Base-by-base conservation (phyloP, 2,329 filamentous ascomycete species). In the Achaetomium macrosporum region DNA sequence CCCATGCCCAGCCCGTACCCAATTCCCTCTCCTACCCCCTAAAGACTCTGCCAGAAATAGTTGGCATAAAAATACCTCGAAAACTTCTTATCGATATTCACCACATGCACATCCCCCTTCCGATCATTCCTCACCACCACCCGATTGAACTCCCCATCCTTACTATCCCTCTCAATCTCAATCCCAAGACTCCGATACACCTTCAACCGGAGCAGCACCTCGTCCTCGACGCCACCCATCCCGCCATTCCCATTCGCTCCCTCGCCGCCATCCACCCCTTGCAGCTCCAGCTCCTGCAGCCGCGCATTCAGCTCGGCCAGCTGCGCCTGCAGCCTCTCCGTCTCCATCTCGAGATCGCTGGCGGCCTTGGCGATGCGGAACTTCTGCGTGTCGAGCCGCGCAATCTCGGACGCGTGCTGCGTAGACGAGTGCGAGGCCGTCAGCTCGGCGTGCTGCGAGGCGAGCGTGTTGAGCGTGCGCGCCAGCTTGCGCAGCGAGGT, bases 331-430 rank as follows among this genome's bases (percentile, higher is more conserved):
- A 97, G 74, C n/a, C 92, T 79, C 75, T 97, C 92, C n/a, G 88
- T 87, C 72, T 99, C 93, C 65, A 92, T 90, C 73, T 96, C 91
- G 7, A 93, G 76, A 67, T 97, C 92, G 1, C 82, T 86, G 0
- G 88, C 90, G 15, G 88, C 83, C 71, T 97, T 97, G n/a, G 92
- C 92, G 53, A 90, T 85, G 61, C 90, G 85, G 72, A 97, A 97
- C 67, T 96, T 96, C 62, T 91, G 84, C 1, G 90, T 95, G 71
- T 97, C 92, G 56, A 96, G 84, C 39, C 86, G 81, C 17, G 93
- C 79, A 57, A 97, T 96, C 65, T 88, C 83, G 35, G 83, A 84
- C 6, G 91, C 90, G 72, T 97, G 92, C 55, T 82, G 83, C 6
- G 85, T 79, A 0, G 88, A 82, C 59, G 90, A 88, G 74, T 95